Percentiles rank a stretch among this genome's conserved stretches.
phyloP scores from a whole-genome alignment of 2,329 filamentous ascomycete species.

The Colletotrichum destructivum region DNA sequence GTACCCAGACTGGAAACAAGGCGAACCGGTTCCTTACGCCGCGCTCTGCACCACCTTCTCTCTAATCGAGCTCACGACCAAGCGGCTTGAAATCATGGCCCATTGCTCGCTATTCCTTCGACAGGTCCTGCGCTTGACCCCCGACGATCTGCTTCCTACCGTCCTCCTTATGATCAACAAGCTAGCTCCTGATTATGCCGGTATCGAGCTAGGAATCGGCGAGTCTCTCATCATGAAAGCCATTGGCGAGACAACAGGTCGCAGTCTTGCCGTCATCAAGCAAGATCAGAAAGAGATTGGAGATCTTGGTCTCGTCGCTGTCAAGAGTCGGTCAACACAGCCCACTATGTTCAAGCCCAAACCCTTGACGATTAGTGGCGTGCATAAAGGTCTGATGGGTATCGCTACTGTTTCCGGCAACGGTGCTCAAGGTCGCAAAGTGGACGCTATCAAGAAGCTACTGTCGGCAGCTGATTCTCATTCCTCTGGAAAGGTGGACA shows the following conservation, averaged over 20 bases:
- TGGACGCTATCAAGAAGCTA: conserved; percentile 95
- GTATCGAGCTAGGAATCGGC: conserved; percentile 97
- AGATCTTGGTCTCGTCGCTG: conserved; percentile 92
- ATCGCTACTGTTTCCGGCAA: conserved; percentile 91
- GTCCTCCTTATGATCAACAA: conserved; percentile 98
- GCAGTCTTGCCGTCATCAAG: conserved; percentile 91
- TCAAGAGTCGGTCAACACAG: conserved; percentile 95
- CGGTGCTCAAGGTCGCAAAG: conserved; percentile 90
- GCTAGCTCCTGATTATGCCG: conserved; percentile 94
- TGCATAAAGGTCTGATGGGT: conserved; percentile 88
- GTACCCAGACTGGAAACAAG: conserved; percentile 96
- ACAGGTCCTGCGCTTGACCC: conserved; percentile 93
- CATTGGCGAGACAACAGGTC: conserved; percentile 93
- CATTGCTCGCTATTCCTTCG: conserved; percentile 92
- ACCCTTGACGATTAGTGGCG: conserved; percentile 85
- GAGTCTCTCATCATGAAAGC: conserved; percentile 99
- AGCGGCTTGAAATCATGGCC: conserved; percentile 88
- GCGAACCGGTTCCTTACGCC: conserved; percentile 92
- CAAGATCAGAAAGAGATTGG: conserved; percentile 96
- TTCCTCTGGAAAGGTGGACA: conserved; percentile 84
- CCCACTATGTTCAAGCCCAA: conserved; percentile 99
- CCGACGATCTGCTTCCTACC: conserved; percentile 87
- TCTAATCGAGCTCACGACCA: conserved; percentile 93
- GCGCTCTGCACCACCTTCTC: conserved; percentile 96
- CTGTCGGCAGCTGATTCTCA: conserved; percentile 90